Conservation (phyloP, 176 grass and related monocot genomes). For the Zizania latifolia region DNA sequence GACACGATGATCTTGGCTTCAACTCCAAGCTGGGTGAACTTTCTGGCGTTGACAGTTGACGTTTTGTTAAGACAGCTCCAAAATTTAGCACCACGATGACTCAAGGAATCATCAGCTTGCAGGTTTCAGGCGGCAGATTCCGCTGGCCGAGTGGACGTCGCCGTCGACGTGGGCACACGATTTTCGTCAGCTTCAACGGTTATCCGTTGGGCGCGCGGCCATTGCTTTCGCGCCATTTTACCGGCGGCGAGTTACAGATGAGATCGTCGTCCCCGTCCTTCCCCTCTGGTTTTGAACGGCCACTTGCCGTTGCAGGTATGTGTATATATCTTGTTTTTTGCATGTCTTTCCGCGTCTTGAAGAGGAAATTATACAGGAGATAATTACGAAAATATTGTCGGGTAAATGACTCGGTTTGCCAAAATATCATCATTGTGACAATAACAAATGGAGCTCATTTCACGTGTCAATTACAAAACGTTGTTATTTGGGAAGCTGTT, state of each 20-base stretch:
- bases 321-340: neutral
- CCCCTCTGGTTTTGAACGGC: neutral
- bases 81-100: neutral
- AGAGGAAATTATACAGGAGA: too few relatives aligned
- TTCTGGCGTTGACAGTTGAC: neutral
- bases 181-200: neutral
- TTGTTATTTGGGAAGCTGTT: too few relatives aligned
- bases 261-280: neutral
- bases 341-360: too few relatives aligned
- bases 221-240: neutral
- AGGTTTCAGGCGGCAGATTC: neutral
- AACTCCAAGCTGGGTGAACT: neutral
- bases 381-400: too few relatives aligned
- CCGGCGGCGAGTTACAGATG: neutral
- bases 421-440: too few relatives aligned
- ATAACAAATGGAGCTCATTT: too few relatives aligned
- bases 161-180: neutral
- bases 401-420: too few relatives aligned
- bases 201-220: neutral
- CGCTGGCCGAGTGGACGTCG: neutral
- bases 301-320: neutral
- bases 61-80: neutral
- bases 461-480: too few relatives aligned
- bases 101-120: neutral
- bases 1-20: neutral